Percentiles rank a stretch among this genome's conserved stretches.
phyloP scores from a whole-genome alignment of 306 rosid species.

The Sechiopsis laciniata region DNA sequence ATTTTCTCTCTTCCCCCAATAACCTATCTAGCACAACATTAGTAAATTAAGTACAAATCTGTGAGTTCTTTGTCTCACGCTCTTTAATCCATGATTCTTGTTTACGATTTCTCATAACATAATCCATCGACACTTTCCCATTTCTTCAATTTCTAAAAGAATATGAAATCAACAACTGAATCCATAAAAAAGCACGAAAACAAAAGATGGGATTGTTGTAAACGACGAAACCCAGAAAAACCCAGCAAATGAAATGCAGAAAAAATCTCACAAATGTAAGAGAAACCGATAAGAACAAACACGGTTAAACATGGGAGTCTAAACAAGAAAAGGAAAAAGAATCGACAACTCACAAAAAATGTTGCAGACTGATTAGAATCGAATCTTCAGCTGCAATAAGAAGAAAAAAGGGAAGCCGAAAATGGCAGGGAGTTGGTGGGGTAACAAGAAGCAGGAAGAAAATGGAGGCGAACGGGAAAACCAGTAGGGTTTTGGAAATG shows the following conservation, averaged over 20 bases:
- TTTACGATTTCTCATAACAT: too few relatives aligned
- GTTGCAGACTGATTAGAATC: neutral
- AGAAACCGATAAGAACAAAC: neutral
- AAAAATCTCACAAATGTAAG: too few relatives aligned
- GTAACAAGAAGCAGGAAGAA: neutral
- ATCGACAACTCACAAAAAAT: neutral
- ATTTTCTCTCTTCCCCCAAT: too few relatives aligned
- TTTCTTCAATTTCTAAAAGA: neutral
- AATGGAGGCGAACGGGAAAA: neutral
- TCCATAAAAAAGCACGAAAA: neutral
- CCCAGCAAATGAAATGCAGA: too few relatives aligned
- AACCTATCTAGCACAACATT: too few relatives aligned
- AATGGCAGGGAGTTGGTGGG: neutral
- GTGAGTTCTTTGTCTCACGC: too few relatives aligned
- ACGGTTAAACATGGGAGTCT: neutral
- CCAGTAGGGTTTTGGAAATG: conserved; percentile 21
- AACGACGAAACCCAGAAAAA: too few relatives aligned
- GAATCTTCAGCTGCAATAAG: neutral
- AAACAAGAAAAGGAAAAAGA: neutral
- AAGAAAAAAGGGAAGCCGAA: neutral
- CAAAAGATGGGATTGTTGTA: too few relatives aligned
- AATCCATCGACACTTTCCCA: neutral
- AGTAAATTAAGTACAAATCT: too few relatives aligned
- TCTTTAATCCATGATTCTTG: too few relatives aligned
- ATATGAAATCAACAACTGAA: neutral